Evolutionary conservation across 202 grass and related monocot genomes (phyloP), one percentile per base, ranked within the genome.

Genomic region (Bolboschoenoplectus hybrid): DNA sequence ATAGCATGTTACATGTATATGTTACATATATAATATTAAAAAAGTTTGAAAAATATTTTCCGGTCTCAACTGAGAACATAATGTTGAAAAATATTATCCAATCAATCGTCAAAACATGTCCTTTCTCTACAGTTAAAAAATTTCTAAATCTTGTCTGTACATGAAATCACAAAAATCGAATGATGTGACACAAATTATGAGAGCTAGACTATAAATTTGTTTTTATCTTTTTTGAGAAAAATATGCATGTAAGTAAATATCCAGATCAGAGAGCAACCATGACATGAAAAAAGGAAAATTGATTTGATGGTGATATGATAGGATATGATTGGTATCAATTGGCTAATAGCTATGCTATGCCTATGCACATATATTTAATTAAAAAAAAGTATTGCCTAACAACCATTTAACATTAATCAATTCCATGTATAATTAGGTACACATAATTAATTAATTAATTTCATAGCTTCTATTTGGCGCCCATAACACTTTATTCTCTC

Each of bases 291-390:
- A 47, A 65, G 56, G 56, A 44, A 82, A 32, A 53, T 66, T 65
- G 81, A 52, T 55, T 70, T 55, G 65, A 84, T 71, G 46, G 16
- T 70, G 81, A 71, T 40, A 68, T 84, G 81, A 84, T 84, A 52
- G 39, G 81, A 71, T 40, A 68, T 84, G 81, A 84, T 84, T 67
- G 39, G 62, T 82, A 26, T 82, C 10, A 67, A 62, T 43, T 53
- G 62, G 81, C 81, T 9, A 82, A 67, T 39, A 82, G 61, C 39
- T 66, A 62, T 82, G 35, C 4, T 80, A 56, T 39, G 73, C 45
- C 36, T 55, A 50, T 55, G 52, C 52, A 9, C 52, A 12, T 55
- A 55, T 55, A 55, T 55, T 26, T 0, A 55, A 43, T 47, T 47
- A 74, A 11, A 64, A 19, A 64, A 11, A 4, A 26, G 26, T 26